Evolutionary conservation across 768 basidiomycete species (phyloP).

Genomic region (Termitomyces titanicus): DNA sequence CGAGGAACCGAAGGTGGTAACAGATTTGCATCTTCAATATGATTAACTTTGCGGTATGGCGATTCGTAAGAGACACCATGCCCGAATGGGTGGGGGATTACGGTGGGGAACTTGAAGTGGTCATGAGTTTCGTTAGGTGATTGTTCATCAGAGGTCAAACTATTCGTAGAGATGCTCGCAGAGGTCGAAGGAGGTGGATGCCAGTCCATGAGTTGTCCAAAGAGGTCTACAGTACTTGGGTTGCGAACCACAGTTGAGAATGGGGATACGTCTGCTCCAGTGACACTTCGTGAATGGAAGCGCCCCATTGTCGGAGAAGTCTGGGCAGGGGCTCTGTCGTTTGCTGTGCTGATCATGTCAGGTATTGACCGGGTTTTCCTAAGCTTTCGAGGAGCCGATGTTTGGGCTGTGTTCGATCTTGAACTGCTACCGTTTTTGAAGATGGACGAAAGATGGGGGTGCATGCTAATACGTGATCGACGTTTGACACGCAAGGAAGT

Average conservation of each 20-base stretch:
- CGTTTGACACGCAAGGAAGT: conserved; percentile 45
- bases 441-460: conserved; percentile 44
- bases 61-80: conserved; percentile 58
- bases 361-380: conserved; percentile 77
- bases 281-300: conserved; percentile 77
- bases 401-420: conserved; percentile 25
- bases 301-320: conserved; percentile 40
- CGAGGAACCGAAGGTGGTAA: conserved; percentile 37
- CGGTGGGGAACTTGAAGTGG: conserved; percentile 19
- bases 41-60: conserved; percentile 42
- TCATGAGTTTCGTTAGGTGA: conserved; percentile 20
- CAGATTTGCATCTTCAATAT: conserved; percentile 28
- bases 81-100: conserved; percentile 61
- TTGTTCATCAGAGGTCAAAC: conserved; percentile 24
- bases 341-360: conserved; percentile 39
- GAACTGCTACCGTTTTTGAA: conserved; percentile 37
- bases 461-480: conserved; percentile 68
- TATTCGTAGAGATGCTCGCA: conserved; percentile 30
- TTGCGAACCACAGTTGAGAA: conserved; percentile 25
- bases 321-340: conserved; percentile 22
- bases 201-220: conserved; percentile 68
- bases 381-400: conserved; percentile 47
- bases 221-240: conserved; percentile 45
- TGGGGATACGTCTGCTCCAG: conserved; percentile 60
- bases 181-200: conserved; percentile 33